Evolutionary conservation across 441 rosid species (phyloP), one percentile per base, ranked within the genome.

Genomic region (Flueggea neowawraea): DNA sequence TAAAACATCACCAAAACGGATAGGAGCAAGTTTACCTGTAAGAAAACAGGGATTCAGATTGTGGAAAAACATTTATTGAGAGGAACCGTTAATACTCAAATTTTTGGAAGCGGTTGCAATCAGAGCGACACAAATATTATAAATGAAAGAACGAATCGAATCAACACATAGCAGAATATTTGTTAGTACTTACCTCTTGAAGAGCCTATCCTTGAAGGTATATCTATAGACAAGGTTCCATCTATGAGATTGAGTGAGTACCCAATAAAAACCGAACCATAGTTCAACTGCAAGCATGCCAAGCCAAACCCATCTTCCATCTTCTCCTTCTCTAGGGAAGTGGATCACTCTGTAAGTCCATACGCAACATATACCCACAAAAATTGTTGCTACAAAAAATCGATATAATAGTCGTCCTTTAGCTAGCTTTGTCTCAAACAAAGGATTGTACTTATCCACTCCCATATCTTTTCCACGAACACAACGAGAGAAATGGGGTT

Each of bases 211-310:
- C 61, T 72, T 80, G 78, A 76, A 79, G 69, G 88, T 73, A 68
- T 10, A 61, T 50, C 82, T 68, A 31, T 65, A 66, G 52, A 79
- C 65, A 2, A 8, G 72, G 65, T 75, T 78, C 88, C 84, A 85
- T 13, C 86, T 56, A 2, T 54, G 58, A 52, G 80, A 57, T 48
- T 78, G 84, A 39, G 70, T 71, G 12, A 74, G 2, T 31, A 80
- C 14, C 90, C 90, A 85, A 64, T 80, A 85, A n/a, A 82, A 45
- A 58, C 83, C 72, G 45, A 80, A 80, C 88, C 90, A 82, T 0
- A 85, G 60, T 67, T 85, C 90, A 16, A 85, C 68, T 10, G 31
- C 78, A 11, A 80, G 52, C 70, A 79, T 31, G 7, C 84, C 87
- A 50, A 78, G 2, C 87, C 87, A 85, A 56, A 54, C 69, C 84